phyloP scores from a whole-genome alignment of 108 stramenopile species.

The Licmophora abbreviata region DNA sequence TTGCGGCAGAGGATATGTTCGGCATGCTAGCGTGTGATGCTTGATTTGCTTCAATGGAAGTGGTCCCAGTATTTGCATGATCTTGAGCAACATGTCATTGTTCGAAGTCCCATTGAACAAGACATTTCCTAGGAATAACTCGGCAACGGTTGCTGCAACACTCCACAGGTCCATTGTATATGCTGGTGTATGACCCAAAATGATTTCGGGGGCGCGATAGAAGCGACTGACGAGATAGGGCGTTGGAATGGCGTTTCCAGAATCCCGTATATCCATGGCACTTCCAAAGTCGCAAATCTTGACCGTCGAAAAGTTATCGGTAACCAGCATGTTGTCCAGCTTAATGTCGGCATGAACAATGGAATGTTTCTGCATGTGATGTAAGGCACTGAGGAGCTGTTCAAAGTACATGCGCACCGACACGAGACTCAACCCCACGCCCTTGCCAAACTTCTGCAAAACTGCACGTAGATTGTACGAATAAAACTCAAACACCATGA shows the following conservation, averaged over 20 bases:
- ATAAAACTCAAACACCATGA: slow-evolving; percentile 78
- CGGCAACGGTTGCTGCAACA: slow-evolving; percentile 85
- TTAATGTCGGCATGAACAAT: slow-evolving; percentile 98
- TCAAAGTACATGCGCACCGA: slow-evolving; percentile 88
- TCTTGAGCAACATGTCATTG: slow-evolving; percentile 90
- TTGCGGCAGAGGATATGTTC: slow-evolving; percentile 48
- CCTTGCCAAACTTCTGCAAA: slow-evolving; percentile 88
- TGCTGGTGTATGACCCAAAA: slow-evolving; percentile 91
- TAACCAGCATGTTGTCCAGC: slow-evolving; percentile 97
- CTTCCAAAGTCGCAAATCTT: slow-evolving; percentile 93
- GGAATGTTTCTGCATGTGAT: slow-evolving; percentile 68
- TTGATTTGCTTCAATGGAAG: slow-evolving; percentile 78
- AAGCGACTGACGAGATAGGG: slow-evolving; percentile 97
- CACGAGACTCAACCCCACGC: slow-evolving; percentile 78
- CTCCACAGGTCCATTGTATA: slow-evolving; percentile 92
- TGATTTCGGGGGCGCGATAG: slow-evolving; percentile 98
- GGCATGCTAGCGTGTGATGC: slow-evolving; percentile 60
- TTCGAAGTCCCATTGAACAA: slow-evolving; percentile 89
- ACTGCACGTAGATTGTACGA: slow-evolving; percentile 84
- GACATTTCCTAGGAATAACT: slow-evolving; percentile 91
- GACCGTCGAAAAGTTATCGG: slow-evolving; percentile 67
- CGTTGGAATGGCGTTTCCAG: slow-evolving; percentile 78
- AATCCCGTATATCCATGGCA: slow-evolving; percentile 84
- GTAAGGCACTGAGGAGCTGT: slow-evolving; percentile 86
- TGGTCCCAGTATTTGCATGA: slow-evolving; percentile 92